Conservation (phyloP, 345 rosid species). For the Lumnitzera littorea region DNA sequence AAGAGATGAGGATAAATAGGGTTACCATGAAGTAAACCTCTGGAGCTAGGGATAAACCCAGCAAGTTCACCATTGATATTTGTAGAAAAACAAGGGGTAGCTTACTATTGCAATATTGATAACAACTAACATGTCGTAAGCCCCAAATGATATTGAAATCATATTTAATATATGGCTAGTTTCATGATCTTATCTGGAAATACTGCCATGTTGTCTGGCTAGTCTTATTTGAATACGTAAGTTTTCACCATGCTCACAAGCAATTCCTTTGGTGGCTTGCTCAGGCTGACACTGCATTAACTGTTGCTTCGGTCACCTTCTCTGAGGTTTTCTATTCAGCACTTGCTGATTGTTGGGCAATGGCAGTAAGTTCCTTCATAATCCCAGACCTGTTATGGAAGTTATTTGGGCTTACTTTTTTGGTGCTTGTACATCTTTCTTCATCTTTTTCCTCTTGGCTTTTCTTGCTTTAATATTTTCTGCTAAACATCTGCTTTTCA, state of each 20-base stretch:
- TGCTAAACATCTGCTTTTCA: no score
- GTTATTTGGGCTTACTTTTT: background rate
- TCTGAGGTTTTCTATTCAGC: conserved; percentile 51
- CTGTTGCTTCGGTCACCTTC: conserved; percentile 67
- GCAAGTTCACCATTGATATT: no score
- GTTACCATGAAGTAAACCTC: no score
- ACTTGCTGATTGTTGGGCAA: conserved; percentile 60
- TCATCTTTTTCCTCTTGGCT: background rate
- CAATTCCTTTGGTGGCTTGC: background rate
- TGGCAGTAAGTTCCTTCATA: conserved; percentile 35
- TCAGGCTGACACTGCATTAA: conserved; percentile 58
- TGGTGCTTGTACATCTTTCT: background rate
- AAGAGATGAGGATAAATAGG: no score
- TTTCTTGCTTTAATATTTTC: no score
- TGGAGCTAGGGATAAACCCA: no score
- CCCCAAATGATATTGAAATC: no score
- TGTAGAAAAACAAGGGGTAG: no score
- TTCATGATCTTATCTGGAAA: background rate
- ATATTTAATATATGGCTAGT: background rate
- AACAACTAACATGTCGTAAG: no score
- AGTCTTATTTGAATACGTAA: background rate
- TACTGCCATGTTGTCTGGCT: background rate
- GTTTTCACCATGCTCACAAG: background rate
- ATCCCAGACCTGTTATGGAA: background rate
- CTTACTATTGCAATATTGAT: no score